These are phyloP conservation scores for Immersiporthe knoxdaviesiana DNA, from an alignment of 2,329 filamentous ascomycete species.

Conservation along the genomic window DNA sequence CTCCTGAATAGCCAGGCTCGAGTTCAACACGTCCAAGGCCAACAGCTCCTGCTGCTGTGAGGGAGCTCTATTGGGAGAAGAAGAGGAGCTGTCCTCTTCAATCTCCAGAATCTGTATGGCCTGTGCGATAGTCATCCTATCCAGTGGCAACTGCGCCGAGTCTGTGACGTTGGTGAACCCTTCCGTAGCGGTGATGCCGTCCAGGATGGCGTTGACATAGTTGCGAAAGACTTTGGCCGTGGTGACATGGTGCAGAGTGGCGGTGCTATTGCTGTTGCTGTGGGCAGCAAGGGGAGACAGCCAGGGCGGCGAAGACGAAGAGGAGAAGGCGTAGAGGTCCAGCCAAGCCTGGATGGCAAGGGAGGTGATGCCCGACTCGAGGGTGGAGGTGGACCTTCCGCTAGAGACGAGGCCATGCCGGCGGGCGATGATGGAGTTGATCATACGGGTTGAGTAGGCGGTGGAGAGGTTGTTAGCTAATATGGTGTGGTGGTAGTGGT, in stretches of 20 bases:
- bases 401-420: constrained; percentile 22
- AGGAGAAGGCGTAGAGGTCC: constrained; percentile 6
- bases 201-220: constrained; percentile 40
- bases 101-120: constrained; percentile 5
- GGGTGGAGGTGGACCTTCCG: constrained; percentile 4
- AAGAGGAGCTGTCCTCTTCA: background rate
- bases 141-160: constrained; percentile 22
- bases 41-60: background rate
- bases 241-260: background rate
- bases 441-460: constrained; percentile 25
- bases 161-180: constrained; percentile 39
- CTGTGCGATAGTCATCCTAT: constrained; percentile 27
- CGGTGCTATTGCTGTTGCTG: background rate
- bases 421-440: constrained; percentile 21
- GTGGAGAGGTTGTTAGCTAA: background rate
- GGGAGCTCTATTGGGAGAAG: background rate
- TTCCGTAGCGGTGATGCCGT: constrained; percentile 42
- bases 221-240: background rate
- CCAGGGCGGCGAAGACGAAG: background rate
- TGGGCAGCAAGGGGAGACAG: background rate
- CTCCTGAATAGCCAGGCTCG: constrained; percentile 22
- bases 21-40: constrained; percentile 23
- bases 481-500: background rate
- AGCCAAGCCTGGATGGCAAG: constrained; percentile 28
- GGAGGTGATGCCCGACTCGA: constrained; percentile 26